These are phyloP conservation scores for Kregervanrija fluxuum DNA, from an alignment of 805 yeast species.

Conservation along the genomic window DNA sequence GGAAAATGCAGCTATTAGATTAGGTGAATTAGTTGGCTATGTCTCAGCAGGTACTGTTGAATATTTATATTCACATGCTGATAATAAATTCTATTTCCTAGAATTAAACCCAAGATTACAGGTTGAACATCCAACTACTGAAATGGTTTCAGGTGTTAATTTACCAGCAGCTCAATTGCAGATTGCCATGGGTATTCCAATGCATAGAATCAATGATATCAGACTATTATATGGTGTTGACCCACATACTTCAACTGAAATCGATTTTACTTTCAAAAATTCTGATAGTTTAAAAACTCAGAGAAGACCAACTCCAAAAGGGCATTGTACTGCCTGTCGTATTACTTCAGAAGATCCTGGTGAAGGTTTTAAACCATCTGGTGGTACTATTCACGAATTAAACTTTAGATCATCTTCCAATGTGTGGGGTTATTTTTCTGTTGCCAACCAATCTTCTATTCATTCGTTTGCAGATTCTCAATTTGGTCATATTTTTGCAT, in stretches of 20 bases:
- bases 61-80: slow-evolving; percentile 88
- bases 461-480: slow-evolving; percentile 98
- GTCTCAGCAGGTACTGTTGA: slow-evolving; percentile 99
- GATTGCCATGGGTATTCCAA: slow-evolving; percentile 98
- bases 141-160: slow-evolving; percentile 98
- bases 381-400: slow-evolving; percentile 93
- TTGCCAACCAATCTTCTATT: slow-evolving; percentile 91
- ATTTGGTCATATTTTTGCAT: slow-evolving; percentile 98
- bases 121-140: slow-evolving; percentile 99
- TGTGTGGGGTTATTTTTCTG: slow-evolving; percentile 99
- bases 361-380: slow-evolving; percentile 98
- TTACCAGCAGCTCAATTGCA: slow-evolving; percentile 98
- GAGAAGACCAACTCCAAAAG: slow-evolving; percentile 92
- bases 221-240: slow-evolving; percentile 91
- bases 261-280: slow-evolving; percentile 82
- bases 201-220: slow-evolving; percentile 90
- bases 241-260: slow-evolving; percentile 84
- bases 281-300: slow-evolving; percentile 70
- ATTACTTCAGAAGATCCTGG: slow-evolving; percentile 99
- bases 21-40: slow-evolving; percentile 94
- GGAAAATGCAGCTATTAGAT: slow-evolving; percentile 97
- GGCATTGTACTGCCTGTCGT: slow-evolving; percentile 98
- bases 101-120: slow-evolving; percentile 98
- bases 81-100: slow-evolving; percentile 90
- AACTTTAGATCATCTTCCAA: slow-evolving; percentile 95